Evolutionary conservation across 768 basidiomycete species (phyloP), one percentile per base, ranked within the genome.

Genomic region (Mycena alexandri): DNA sequence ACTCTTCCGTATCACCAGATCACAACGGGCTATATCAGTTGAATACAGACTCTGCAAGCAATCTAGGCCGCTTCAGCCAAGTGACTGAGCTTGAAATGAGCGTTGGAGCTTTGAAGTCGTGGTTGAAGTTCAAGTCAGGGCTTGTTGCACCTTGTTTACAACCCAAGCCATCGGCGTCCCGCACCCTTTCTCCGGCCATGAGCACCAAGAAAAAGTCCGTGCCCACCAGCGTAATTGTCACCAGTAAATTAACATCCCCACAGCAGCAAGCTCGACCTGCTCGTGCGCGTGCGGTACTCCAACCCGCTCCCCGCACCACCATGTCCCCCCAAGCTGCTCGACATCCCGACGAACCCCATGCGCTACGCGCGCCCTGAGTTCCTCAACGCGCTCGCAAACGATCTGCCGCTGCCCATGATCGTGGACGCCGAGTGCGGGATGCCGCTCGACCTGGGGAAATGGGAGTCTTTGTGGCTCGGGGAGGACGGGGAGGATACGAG

Each of bases 361-460:
- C 93, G 97, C 48, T 95, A 98, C 77, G 92, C 94, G 17, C 87
- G 88, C 21, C 92, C 94, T 8, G 93, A 93, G 72, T 96, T 95
- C 72, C 86, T 96, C 41, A 88, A 93, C 68, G 86, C 90, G 8
- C 81, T 98, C 42, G 92, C 93, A 0, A 89, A 90, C 59, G 93
- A 94, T 53, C 88, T 90, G 13, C 92, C 93, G 0, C 77, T 98
- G 21, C 97, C 98, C 0, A 96, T 99, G 94, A 92, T 99, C 70
- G 92, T 98, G 1, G 98, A 99, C 72, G 94, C 94, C 0, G 98
- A 99, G 77, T 92, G 91, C 71, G 98, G 98, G 0, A 96, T 99
- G 96, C 96, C 96, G 0, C 79, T 99, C 25, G 94, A 99, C 76
- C 81, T 97, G 52, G 91, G 92, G 19, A 87, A 85, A 61, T 96